Conservation (phyloP, 2,329 filamentous ascomycete species). For the Arthrobotrys megalospora region DNA sequence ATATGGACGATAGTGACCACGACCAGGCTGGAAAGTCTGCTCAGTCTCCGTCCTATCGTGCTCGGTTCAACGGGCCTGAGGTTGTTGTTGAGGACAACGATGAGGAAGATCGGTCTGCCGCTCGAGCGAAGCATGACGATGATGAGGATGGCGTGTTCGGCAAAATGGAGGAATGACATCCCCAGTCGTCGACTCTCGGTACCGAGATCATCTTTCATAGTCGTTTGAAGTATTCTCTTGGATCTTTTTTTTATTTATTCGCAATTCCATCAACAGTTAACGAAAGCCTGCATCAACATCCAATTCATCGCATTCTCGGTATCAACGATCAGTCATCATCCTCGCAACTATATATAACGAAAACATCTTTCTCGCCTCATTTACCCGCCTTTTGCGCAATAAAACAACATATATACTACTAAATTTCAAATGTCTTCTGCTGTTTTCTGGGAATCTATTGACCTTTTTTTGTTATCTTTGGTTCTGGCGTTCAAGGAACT, state of each 20-base stretch:
- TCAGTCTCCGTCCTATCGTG: conserved; percentile 48
- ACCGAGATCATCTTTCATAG: conserved; percentile 5
- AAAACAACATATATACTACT: conserved; percentile 36
- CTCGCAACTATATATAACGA: conserved; percentile 26
- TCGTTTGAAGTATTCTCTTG: background rate
- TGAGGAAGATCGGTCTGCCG: conserved; percentile 69
- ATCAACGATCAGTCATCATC: conserved; percentile 12
- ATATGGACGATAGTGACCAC: conserved; percentile 79
- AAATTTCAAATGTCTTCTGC: conserved; percentile 22
- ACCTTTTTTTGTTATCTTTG: conserved; percentile 19
- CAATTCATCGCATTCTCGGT: background rate
- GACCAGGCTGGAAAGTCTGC: conserved; percentile 61
- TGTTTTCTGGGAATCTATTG: conserved; percentile 9
- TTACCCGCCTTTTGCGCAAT: conserved; percentile 40
- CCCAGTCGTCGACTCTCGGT: conserved; percentile 9
- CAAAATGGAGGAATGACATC: conserved; percentile 86
- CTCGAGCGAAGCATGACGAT: conserved; percentile 81
- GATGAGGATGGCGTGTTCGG: conserved; percentile 97
- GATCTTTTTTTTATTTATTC: conserved; percentile 12
- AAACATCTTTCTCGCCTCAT: conserved; percentile 29
- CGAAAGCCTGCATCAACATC: conserved; percentile 34
- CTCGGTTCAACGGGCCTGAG: conserved; percentile 57
- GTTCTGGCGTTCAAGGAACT: conserved; percentile 42
- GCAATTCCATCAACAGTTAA: conserved; percentile 25
- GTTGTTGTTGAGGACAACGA: conserved; percentile 63